Evolutionary conservation across 371 early-diverging fungal genomes (phyloP).

Genomic region (Batkoa obscura): DNA sequence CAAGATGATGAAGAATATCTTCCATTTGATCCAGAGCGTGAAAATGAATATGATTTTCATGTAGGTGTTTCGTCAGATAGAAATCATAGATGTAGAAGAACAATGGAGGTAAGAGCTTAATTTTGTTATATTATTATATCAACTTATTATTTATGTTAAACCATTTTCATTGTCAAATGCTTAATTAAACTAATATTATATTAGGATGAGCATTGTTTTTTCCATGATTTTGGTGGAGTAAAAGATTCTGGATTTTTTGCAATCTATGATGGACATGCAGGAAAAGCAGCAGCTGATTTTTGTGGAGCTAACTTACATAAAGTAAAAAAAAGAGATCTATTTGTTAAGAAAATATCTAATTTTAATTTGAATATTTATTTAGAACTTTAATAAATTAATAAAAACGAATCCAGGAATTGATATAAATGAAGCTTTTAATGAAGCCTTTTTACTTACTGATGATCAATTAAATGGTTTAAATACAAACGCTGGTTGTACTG

Average conservation of each 20-base stretch:
- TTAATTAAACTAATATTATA: conserved; percentile 3
- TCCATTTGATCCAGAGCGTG: not conserved
- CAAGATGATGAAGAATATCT: not conserved
- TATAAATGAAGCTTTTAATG: conserved; percentile 65
- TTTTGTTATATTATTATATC: conserved; percentile 8
- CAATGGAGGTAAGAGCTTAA: conserved; percentile 61
- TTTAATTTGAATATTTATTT: not conserved
- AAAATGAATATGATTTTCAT: conserved; percentile 15
- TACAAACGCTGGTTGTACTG: conserved; percentile 81
- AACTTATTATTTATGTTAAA: not conserved
- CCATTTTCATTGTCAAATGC: conserved; percentile 13
- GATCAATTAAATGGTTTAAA: conserved; percentile 46
- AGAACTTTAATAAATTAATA: conserved; percentile 36
- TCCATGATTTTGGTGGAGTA: conserved; percentile 58
- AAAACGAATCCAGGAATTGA: conserved; percentile 22
- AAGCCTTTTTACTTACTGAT: conserved; percentile 69
- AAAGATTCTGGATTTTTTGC: conserved; percentile 81
- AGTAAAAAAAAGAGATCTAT: conserved; percentile 16
- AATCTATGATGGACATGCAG: conserved; percentile 96
- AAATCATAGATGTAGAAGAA: conserved; percentile 73
- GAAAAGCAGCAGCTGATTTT: conserved; percentile 88
- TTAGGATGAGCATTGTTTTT: conserved; percentile 70
- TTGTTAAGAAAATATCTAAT: not conserved
- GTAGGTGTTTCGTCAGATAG: conserved; percentile 71
- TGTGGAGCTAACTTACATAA: conserved; percentile 79